Conservation (phyloP, 2,329 filamentous ascomycete genomes). For the Exophiala sp. region DNA sequence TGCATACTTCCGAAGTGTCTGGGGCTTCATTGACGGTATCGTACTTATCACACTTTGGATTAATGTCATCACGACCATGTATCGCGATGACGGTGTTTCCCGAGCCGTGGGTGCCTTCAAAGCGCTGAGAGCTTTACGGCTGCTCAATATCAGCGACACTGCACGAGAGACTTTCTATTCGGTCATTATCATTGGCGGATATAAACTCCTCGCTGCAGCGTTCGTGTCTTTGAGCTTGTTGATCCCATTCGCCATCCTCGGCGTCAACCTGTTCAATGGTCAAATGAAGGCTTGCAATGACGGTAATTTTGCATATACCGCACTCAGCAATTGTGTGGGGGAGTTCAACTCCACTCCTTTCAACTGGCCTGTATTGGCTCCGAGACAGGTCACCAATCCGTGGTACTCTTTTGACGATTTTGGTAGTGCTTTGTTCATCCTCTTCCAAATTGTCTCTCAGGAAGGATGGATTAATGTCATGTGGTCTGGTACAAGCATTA, state of each 20-base stretch:
- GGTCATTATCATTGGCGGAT: constrained; percentile 86
- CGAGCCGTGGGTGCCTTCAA: constrained; percentile 95
- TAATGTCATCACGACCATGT: constrained; percentile 79
- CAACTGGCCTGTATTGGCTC: constrained; percentile 80
- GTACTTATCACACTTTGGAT: constrained; percentile 94
- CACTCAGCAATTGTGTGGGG: constrained; percentile 71
- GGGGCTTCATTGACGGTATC: constrained; percentile 91
- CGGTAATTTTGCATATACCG: constrained; percentile 38
- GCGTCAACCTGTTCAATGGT: constrained; percentile 86
- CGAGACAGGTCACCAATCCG: constrained; percentile 74
- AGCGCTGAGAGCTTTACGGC: constrained; percentile 80
- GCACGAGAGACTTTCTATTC: constrained; percentile 96
- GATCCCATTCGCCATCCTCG: constrained; percentile 95
- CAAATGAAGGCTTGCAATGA: constrained; percentile 80
- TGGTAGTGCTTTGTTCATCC: constrained; percentile 85
- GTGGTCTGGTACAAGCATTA: constrained; percentile 77
- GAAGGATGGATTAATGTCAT: constrained; percentile 98
- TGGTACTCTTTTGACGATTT: constrained; percentile 95
- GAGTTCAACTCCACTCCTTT: constrained; percentile 77
- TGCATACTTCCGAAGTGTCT: constrained; percentile 92
- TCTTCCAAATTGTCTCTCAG: constrained; percentile 98
- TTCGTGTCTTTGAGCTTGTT: constrained; percentile 92
- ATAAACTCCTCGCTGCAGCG: constrained; percentile 88
- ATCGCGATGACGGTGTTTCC: constrained; percentile 78
- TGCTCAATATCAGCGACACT: constrained; percentile 95